Conservation (phyloP, 2,329 filamentous ascomycete species). For the Cadophora sp. region DNA sequence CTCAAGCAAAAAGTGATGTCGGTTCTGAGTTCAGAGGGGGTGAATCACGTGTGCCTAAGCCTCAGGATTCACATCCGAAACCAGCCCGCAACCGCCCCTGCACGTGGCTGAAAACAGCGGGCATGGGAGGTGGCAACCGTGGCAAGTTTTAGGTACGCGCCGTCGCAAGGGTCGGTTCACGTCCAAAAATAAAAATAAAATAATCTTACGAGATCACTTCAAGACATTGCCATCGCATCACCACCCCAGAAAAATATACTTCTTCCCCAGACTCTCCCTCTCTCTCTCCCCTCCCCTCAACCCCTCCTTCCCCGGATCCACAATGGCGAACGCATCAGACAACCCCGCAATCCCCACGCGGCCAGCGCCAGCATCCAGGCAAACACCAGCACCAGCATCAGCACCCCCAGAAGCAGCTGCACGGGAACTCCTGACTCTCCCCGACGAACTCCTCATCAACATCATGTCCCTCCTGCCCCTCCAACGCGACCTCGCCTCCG, state of each 20-base stretch:
- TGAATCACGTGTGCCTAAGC: not conserved
- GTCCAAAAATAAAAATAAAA: slow-evolving; percentile 1
- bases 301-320: slow-evolving; percentile 16
- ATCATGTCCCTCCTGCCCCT: slow-evolving; percentile 50
- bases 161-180: not conserved
- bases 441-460: slow-evolving; percentile 49
- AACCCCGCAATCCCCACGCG: not conserved
- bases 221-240: not conserved
- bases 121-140: slow-evolving; percentile 9
- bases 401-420: no score
- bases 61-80: not conserved
- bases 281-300: no score
- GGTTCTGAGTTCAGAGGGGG: not conserved
- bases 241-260: slow-evolving; percentile 1
- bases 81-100: not conserved
- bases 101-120: slow-evolving; percentile 16
- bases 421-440: slow-evolving; percentile 38
- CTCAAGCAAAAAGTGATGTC: not conserved
- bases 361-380: not conserved
- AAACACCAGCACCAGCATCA: not conserved
- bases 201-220: not conserved
- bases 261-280: slow-evolving; percentile 10
- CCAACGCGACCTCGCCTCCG: slow-evolving; percentile 50
- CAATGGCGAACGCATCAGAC: slow-evolving; percentile 9
- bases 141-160: slow-evolving; percentile 4